Evolutionary conservation across 106 monocot species (phyloP).

Genomic region (Agapanthus africanus): DNA sequence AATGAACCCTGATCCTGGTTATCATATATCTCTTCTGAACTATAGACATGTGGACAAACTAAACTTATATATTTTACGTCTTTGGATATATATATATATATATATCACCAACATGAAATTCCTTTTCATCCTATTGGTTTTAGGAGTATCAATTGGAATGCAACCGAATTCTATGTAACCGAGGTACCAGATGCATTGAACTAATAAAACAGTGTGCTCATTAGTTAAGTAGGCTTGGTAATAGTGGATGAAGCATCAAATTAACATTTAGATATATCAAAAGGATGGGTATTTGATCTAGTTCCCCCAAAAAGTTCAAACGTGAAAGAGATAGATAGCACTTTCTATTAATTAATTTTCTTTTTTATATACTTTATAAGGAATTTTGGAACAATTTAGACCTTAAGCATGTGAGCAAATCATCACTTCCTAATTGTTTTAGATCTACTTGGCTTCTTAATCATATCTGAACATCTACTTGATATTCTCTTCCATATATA

Average conservation of each 20-base stretch:
- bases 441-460: not conserved
- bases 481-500: no score
- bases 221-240: slow-evolving; percentile 1
- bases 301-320: not conserved
- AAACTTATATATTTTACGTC: not conserved
- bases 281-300: not conserved
- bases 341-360: no score
- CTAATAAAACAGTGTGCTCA: not conserved
- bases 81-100: no score
- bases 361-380: not conserved
- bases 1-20: no score
- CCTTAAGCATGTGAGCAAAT: not conserved
- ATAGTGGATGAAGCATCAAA: not conserved
- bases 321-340: not conserved
- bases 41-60: not conserved
- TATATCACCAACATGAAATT: not conserved
- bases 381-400: not conserved
- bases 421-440: not conserved
- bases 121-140: not conserved
- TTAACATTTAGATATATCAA: not conserved
- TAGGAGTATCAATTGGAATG: not conserved
- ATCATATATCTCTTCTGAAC: no score
- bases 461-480: not conserved
- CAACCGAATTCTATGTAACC: not conserved
- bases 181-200: not conserved